Conservation (phyloP, 495 filamentous ascomycete species). For the Neurospora sp. region DNA sequence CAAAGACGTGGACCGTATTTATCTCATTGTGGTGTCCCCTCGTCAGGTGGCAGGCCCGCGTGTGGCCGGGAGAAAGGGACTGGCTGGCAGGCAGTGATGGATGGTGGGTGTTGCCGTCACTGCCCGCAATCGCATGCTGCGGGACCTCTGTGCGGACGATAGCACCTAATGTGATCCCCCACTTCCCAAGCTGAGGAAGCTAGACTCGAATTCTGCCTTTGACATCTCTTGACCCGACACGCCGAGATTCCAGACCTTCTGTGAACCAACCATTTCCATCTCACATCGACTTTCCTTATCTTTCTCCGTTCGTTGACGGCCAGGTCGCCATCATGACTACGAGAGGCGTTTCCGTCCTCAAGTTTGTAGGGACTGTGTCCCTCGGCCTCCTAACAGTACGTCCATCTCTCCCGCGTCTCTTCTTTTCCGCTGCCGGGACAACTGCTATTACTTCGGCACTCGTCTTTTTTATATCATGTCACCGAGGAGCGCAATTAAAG, state of each 20-base stretch:
- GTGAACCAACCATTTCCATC: background rate
- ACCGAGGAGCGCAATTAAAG: background rate
- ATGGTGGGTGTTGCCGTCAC: background rate
- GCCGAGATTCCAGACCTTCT: background rate
- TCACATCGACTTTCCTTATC: background rate
- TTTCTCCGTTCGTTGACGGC: background rate
- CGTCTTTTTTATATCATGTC: background rate
- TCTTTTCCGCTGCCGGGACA: constrained; percentile 4
- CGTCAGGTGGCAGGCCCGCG: background rate
- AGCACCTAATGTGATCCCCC: background rate
- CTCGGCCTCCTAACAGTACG: constrained; percentile 79
- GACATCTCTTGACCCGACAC: background rate
- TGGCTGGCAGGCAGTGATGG: background rate
- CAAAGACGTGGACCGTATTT: background rate
- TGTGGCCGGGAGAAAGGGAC: background rate
- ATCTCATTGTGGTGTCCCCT: background rate
- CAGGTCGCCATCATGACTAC: constrained; percentile 49
- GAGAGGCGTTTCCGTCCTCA: constrained; percentile 59
- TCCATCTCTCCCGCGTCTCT: constrained; percentile 13
- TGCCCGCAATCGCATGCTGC: background rate
- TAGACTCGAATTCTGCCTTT: background rate
- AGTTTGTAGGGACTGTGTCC: constrained; percentile 83
- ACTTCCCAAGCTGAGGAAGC: background rate
- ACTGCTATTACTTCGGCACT: background rate
- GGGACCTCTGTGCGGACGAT: background rate